phyloP scores from a whole-genome alignment of 1,139 yeast genomes.

The Candida frijolesensis region DNA sequence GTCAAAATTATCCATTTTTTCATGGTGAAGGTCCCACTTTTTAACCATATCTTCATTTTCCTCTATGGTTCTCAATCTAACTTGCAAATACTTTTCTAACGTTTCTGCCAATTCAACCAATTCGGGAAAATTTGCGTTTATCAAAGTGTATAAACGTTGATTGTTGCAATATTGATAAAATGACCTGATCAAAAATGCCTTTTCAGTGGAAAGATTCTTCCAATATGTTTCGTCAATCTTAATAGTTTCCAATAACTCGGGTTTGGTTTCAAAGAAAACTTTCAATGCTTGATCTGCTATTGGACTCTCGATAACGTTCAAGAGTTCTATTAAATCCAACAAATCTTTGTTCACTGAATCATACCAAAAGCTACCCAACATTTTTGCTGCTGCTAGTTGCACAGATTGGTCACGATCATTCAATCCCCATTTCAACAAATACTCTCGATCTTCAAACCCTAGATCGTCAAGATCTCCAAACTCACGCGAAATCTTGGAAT shows the following conservation, averaged over 20 bases:
- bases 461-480: conserved; percentile 61
- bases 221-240: conserved; percentile 64
- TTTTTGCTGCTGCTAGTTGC: conserved; percentile 66
- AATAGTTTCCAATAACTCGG: conserved; percentile 61
- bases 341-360: conserved; percentile 69
- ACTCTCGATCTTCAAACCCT: conserved; percentile 59
- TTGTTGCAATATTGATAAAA: conserved; percentile 66
- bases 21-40: conserved; percentile 20
- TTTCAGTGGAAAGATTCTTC: conserved; percentile 72
- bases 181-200: conserved; percentile 69
- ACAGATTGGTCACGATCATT: conserved; percentile 83
- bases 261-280: conserved; percentile 60
- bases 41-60: conserved; percentile 30
- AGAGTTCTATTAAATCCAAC: conserved; percentile 65
- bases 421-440: conserved; percentile 78
- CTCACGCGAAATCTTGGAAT: conserved; percentile 66
- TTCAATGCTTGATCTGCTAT: conserved; percentile 70
- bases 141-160: conserved; percentile 51
- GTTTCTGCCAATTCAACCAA: conserved; percentile 69
- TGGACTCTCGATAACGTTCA: conserved; percentile 63
- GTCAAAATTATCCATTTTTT: conserved; percentile 13
- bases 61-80: conserved; percentile 39
- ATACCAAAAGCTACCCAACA: conserved; percentile 77
- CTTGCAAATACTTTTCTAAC: conserved; percentile 53
- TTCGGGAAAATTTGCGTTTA: conserved; percentile 81